A percentile compares a stretch with the other conserved stretches of the same genome.
phyloP scores from a whole-genome alignment of 805 yeast species.

The Metschnikowia drakensbergensis region DNA sequence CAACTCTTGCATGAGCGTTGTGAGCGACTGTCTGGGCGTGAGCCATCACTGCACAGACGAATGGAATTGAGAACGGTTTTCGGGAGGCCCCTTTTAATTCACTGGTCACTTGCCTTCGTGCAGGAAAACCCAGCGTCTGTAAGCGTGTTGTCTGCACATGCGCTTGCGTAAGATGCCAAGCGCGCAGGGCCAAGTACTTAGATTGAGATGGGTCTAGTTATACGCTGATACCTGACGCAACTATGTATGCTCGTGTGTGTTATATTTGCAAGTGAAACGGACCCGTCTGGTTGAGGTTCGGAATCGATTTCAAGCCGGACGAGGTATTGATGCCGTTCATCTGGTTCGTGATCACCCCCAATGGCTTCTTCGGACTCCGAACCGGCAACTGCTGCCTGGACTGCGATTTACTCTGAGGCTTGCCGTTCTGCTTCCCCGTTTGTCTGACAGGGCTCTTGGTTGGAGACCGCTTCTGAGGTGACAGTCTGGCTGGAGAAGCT shows the following conservation, averaged over 20 bases:
- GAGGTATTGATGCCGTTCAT: neutral
- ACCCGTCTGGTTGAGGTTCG: neutral
- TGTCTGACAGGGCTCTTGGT: neutral
- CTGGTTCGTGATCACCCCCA: constrained; percentile 16
- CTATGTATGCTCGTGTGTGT: neutral
- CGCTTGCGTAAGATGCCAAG: neutral
- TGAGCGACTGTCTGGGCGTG: neutral
- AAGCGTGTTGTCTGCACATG: neutral
- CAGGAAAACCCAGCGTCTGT: neutral
- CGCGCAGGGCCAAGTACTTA: neutral
- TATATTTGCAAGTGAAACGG: neutral
- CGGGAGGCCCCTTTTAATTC: neutral
- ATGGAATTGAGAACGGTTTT: neutral
- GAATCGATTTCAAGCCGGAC: constrained; percentile 1
- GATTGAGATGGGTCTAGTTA: neutral
- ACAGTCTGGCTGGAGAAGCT: constrained; percentile 6
- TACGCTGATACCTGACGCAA: neutral
- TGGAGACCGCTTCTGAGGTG: constrained; percentile 2
- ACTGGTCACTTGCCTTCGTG: neutral
- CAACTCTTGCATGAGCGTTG: neutral
- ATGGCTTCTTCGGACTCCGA: constrained; percentile 4
- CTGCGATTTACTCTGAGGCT: neutral
- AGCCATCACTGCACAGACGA: neutral
- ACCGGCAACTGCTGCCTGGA: constrained; percentile 4
- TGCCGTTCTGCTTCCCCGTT: neutral